These are phyloP conservation scores for Hypsizygus ulmarius DNA, from an alignment of 1,284 basidiomycete genomes.

Conservation along the genomic window DNA sequence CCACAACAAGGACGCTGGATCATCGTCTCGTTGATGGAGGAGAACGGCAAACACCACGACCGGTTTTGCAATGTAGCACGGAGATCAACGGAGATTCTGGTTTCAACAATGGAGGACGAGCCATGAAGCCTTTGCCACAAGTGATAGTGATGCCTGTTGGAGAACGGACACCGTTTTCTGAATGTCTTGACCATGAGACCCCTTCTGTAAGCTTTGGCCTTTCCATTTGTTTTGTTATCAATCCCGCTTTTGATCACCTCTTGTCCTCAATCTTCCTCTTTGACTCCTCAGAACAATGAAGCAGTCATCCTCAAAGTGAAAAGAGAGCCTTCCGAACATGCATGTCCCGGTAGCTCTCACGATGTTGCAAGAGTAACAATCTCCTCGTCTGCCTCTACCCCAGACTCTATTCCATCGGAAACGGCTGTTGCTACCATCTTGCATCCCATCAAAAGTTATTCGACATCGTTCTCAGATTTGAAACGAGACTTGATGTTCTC, in stretches of 20 bases:
- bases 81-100: no score
- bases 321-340: not conserved
- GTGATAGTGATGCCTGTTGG: no score
- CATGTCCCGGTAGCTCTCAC: not conserved
- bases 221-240: conserved; percentile 5
- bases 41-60: no score
- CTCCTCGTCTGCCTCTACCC: not conserved
- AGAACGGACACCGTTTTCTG: not conserved
- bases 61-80: no score
- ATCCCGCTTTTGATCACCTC: conserved; percentile 2
- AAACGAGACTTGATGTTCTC: not conserved
- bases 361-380: not conserved
- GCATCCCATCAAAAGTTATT: conserved; percentile 2
- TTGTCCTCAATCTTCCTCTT: not conserved
- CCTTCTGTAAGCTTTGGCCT: conserved; percentile 5
- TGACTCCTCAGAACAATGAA: conserved; percentile 12
- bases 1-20: no score
- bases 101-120: no score
- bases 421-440: conserved; percentile 5
- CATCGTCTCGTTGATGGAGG: no score
- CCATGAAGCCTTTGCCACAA: no score
- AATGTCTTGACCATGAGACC: not conserved
- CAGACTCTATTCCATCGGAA: conserved; percentile 1
- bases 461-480: not conserved
- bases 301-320: not conserved